Evolutionary conservation across 768 basidiomycete species (phyloP).

Genomic region (Thelephora aurantiotincta): DNA sequence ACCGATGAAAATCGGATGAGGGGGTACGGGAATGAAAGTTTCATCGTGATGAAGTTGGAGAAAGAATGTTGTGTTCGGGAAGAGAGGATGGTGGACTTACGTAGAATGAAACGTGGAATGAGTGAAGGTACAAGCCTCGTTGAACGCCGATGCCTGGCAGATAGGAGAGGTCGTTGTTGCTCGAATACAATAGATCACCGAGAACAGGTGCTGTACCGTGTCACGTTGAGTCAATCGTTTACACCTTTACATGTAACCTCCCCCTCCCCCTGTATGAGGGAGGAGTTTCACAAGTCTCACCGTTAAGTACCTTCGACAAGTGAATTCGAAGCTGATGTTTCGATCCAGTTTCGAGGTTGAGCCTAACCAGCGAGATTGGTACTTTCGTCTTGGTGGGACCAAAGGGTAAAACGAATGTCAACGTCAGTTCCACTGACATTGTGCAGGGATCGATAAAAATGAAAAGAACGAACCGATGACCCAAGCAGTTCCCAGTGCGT

Average conservation of each 20-base stretch:
- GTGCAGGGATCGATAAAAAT: too few relatives aligned
- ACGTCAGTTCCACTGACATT: not conserved
- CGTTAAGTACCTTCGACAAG: slow-evolving; percentile 32
- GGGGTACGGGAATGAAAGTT: not conserved
- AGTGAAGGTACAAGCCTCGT: slow-evolving; percentile 41
- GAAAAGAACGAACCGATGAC: slow-evolving; percentile 21
- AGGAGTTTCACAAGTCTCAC: slow-evolving; percentile 16
- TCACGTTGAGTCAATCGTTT: not conserved
- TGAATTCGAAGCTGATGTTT: slow-evolving; percentile 68
- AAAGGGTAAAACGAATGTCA: not conserved
- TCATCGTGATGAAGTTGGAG: not conserved
- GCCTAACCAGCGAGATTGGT: slow-evolving; percentile 41
- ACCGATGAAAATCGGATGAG: not conserved
- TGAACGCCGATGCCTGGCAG: slow-evolving; percentile 2
- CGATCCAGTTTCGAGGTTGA: slow-evolving; percentile 40
- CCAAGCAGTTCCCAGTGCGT: slow-evolving; percentile 48
- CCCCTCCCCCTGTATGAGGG: too few relatives aligned
- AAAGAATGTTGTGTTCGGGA: not conserved
- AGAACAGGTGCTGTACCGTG: slow-evolving; percentile 42
- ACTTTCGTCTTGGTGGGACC: slow-evolving; percentile 17
- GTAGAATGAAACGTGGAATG: slow-evolving; percentile 39
- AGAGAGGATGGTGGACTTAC: slow-evolving; percentile 21
- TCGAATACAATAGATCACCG: slow-evolving; percentile 41
- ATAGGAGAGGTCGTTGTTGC: slow-evolving; percentile 6
- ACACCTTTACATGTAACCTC: too few relatives aligned